Percentiles rank a stretch among this genome's conserved stretches.
Conservation (phyloP, 2,329 filamentous ascomycete species). For the Neopestalotiopsis rosae region DNA sequence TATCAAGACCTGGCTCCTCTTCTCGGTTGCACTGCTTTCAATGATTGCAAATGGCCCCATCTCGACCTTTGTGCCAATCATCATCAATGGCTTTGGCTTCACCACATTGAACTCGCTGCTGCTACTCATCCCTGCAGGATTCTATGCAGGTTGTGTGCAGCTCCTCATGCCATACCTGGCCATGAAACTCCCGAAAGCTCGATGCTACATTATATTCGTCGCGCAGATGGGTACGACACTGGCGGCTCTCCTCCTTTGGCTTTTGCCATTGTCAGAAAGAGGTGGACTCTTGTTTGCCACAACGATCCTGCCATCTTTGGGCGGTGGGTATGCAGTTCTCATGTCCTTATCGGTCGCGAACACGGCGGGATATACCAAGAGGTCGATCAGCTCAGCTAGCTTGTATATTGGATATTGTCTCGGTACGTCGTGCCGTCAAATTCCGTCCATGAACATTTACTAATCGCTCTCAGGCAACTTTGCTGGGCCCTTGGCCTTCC, state of each 20-base stretch:
- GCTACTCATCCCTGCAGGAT: slow-evolving; percentile 46
- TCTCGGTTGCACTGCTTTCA: slow-evolving; percentile 43
- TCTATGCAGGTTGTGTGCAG: slow-evolving; percentile 30
- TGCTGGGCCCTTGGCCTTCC: slow-evolving; percentile 1
- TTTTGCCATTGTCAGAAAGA: slow-evolving; percentile 43
- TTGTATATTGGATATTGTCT: slow-evolving; percentile 13
- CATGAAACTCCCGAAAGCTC: slow-evolving; percentile 39
- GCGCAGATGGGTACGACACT: slow-evolving; percentile 48
- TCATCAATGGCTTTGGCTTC: slow-evolving; percentile 51
- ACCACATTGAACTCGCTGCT: slow-evolving; percentile 48
- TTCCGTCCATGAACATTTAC: neutral
- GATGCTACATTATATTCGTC: slow-evolving; percentile 44
- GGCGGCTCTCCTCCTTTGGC: slow-evolving; percentile 47
- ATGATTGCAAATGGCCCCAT: slow-evolving; percentile 51
- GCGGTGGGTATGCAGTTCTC: slow-evolving; percentile 53
- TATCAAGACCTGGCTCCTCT: slow-evolving; percentile 45
- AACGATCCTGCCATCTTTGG: slow-evolving; percentile 51
- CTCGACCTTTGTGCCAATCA: slow-evolving; percentile 50
- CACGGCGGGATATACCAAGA: slow-evolving; percentile 10
- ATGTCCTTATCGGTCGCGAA: slow-evolving; percentile 57
- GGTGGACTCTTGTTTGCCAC: slow-evolving; percentile 53
- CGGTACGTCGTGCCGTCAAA: neutral
- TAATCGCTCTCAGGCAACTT: neutral
- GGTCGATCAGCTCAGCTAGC: neutral
- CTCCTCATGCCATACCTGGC: slow-evolving; percentile 45